Base-by-base conservation (phyloP, 352 stramenopile genomes). In the Sclerospora graminicola region DNA sequence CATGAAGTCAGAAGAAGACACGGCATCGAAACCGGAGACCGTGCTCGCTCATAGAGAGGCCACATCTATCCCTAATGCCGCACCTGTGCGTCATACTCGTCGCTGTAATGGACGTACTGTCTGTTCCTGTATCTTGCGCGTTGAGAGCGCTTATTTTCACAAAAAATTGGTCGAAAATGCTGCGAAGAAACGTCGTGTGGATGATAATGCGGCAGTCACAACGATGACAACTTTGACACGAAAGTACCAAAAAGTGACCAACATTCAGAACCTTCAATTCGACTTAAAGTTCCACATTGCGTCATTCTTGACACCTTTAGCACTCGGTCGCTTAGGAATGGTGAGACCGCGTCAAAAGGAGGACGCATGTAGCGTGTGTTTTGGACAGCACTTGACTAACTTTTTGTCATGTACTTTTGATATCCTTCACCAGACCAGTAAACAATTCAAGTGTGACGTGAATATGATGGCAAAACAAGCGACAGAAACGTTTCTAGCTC, bases 111-210 rank as follows among this genome's bases (percentile, higher is more conserved):
- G 62, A 0, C 73, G 76, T 31, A 45, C 74, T 5, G 19, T 82
- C 10, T 90, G 79, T 51, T 84, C 72, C 8, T 90, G 79, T 29
- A 57, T 71, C 34, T 20, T 88, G 50, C 74, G 76, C 28, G 35
- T 80, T 11, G 70, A 85, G 45, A 87, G 75, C 56, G 57, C 55
- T 2, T 75, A 70, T 34, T 89, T 87, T 51, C 79, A 78, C 14
- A 76, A 69, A 41, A 76, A 83, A 20, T 47, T 90, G 43, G 32
- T 28, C 0, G 54, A 44, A 8, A 71, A 76, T n/a, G 46, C 44
- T 19, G 45, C 48, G 26, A 78, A 76, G 57, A 78, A 76, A 53
- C 56, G 56, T 14, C 46, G 41, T 27, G 42, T 39, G n/a, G 24
- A 52, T 11, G 20, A 28, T n/a, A 18, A 20, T 18, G 8, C 11